A percentile compares a stretch with the other conserved stretches of the same genome.
Evolutionary conservation across 345 rosid genomes (phyloP).

Genomic region (Gossypium longicalyx): DNA sequence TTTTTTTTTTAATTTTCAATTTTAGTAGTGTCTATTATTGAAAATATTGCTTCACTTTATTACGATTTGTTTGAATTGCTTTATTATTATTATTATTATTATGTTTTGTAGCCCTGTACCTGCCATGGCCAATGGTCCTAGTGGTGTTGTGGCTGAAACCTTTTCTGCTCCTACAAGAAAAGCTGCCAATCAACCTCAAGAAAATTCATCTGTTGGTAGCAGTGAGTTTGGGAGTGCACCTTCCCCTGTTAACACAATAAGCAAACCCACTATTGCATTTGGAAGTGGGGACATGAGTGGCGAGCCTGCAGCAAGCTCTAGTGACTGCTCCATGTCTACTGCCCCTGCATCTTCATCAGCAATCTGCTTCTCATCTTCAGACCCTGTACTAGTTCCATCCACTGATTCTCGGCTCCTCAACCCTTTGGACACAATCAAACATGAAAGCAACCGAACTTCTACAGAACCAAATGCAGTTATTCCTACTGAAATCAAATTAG

Average conservation of each 20-base stretch:
- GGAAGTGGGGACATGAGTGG: constrained; percentile 36
- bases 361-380: constrained; percentile 52
- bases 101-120: constrained; percentile 39
- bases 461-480: constrained; percentile 38
- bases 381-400: constrained; percentile 55
- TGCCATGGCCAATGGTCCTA: constrained; percentile 43
- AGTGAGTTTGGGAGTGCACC: constrained; percentile 32
- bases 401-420: constrained; percentile 34
- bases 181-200: constrained; percentile 36
- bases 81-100: neutral
- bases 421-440: constrained; percentile 42
- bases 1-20: constrained; percentile 11
- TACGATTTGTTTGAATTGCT: neutral
- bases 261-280: constrained; percentile 30
- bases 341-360: constrained; percentile 52
- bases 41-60: neutral
- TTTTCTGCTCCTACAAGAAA: constrained; percentile 29
- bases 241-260: constrained; percentile 33
- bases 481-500: constrained; percentile 40
- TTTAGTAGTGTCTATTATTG: neutral
- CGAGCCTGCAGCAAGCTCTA: constrained; percentile 35
- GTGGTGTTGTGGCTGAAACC: constrained; percentile 38
- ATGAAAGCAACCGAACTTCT: constrained; percentile 32
- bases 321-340: constrained; percentile 30
- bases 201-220: constrained; percentile 29